Evolutionary conservation across 2,329 filamentous ascomycete genomes (phyloP), one percentile per base, ranked within the genome.

Genomic region (Aspergillus hortae): DNA sequence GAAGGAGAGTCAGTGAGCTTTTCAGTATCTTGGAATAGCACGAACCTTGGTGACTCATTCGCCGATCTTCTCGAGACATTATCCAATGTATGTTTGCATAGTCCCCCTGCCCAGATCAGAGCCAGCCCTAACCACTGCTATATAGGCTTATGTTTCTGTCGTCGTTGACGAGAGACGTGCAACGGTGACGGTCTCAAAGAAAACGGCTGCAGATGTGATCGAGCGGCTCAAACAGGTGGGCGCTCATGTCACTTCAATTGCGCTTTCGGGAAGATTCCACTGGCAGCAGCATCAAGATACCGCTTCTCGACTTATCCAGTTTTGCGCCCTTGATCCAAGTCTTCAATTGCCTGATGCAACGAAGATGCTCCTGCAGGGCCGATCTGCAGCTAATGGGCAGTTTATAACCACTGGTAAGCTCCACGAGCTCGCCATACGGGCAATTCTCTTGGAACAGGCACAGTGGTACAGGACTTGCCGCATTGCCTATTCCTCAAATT

Each of bases 121-220:
- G 12, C 17, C 2, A 11, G 4, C 38, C 12, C 19, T 17, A 11
- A 21, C 6, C 6, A 10, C 2, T 7, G 17, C 25, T 17, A 42
- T 21, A 74, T 21, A 74, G 55, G 65, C 70, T 4, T 75, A 75
- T 49, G 52, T 72, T 11, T 70, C 73, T 3, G 70, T 74, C 5
- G 33, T 59, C 4, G 71, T 64, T 41, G 74, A 76, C 52, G 64
- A 72, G 33, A 59, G 64, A 4, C 57, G 72, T 4, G 68, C 67
- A 5, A 74, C 72, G 0, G 45, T 76, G 17, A 75, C 67, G 5
- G 64, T 32, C 6, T 17, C 63, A 2, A 27, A 27, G 25, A 27
- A 27, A 9, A 27, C 25, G 25, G 48, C 61, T 0, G 25, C 60
- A 6, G 48, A 51, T 1, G 51, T 48, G 1, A 48, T 56, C 59